Evolutionary conservation across 1,139 yeast species (phyloP), one percentile per base, ranked within the genome.

Genomic region (Protomyces inouyei): DNA sequence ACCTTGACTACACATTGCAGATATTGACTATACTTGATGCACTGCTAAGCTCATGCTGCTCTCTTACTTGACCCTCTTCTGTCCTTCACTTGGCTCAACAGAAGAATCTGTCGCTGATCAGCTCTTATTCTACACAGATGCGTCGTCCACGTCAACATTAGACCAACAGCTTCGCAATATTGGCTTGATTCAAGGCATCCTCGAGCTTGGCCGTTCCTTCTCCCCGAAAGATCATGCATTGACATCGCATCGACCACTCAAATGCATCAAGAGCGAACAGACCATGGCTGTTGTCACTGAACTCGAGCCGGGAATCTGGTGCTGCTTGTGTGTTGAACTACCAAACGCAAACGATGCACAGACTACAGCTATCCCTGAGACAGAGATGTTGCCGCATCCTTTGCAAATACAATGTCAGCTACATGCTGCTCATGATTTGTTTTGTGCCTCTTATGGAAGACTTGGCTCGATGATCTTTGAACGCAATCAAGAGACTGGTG

Each of bases 61-160:
- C 43, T 67, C 71, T 9, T 70, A 70, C 52, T 67, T 70, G 48
- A 66, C 71, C 54, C 64, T 70, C 18, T 70, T 69, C 64, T 70
- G 68, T 37, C 72, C 72, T 8, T 51, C 69, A 9, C 66, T 67
- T 35, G 70, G 71, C 40, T 57, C 68, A 32, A 55, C 57, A 32
- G 72, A 70, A 36, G 71, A 67, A 46, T 67, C 71, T 9, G 59
- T 70, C 5, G 55, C 53, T 28, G 67, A 69, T 52, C 72, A 70
- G 60, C 57, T 70, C 9, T 67, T 70, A 53, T 70, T 68, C 64
- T 70, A 64, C 64, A 65, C 69, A 1, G 48, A 43, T 43, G 68
- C 70, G 10, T 56, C 69, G 14, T 67, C 60, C 28, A 38, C 57
- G 3, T 66, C 67, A n/a, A 64, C 69, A 18, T 59, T 64, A 14